Conservation (phyloP, 345 rosid genomes). For the Lumnitzera racemosa region DNA sequence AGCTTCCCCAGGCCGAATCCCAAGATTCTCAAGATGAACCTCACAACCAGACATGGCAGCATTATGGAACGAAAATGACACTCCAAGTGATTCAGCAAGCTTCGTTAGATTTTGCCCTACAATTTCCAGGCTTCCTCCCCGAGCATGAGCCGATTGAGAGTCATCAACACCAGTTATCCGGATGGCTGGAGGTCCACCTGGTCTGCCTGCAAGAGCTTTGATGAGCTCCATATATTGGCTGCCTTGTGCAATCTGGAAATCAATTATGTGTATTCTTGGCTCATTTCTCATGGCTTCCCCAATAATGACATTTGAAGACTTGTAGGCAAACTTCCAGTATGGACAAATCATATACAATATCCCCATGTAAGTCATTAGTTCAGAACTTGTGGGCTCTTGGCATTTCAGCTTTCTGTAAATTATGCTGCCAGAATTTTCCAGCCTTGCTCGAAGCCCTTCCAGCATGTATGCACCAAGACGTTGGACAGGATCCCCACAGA, state of each 20-base stretch:
- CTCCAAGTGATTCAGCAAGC: constrained; percentile 42
- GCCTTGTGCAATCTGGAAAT: constrained; percentile 39
- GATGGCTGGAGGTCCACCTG: constrained; percentile 60
- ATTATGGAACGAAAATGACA: constrained; percentile 75
- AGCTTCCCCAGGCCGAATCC: constrained; percentile 65
- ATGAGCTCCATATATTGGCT: constrained; percentile 65
- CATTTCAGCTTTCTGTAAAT: constrained; percentile 84
- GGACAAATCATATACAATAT: constrained; percentile 74
- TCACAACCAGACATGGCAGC: constrained; percentile 67
- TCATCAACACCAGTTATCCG: constrained; percentile 91
- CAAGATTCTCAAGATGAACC: constrained; percentile 50
- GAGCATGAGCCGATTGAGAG: constrained; percentile 83
- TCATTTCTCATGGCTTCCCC: constrained; percentile 59
- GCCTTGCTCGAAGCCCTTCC: constrained; percentile 90
- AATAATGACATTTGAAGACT: constrained; percentile 62
- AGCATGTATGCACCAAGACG: constrained; percentile 83
- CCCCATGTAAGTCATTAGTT: constrained; percentile 88
- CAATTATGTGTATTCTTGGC: constrained; percentile 69
- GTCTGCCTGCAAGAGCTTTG: constrained; percentile 48
- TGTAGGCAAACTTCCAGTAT: constrained; percentile 86
- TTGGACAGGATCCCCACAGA: constrained; percentile 76
- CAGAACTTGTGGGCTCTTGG: constrained; percentile 71
- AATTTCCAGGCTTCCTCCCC: constrained; percentile 80
- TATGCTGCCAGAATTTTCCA: constrained; percentile 78
- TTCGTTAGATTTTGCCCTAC: constrained; percentile 50